These are phyloP conservation scores for Rosa persica DNA, from an alignment of 306 rosid species.

Conservation along the genomic window DNA sequence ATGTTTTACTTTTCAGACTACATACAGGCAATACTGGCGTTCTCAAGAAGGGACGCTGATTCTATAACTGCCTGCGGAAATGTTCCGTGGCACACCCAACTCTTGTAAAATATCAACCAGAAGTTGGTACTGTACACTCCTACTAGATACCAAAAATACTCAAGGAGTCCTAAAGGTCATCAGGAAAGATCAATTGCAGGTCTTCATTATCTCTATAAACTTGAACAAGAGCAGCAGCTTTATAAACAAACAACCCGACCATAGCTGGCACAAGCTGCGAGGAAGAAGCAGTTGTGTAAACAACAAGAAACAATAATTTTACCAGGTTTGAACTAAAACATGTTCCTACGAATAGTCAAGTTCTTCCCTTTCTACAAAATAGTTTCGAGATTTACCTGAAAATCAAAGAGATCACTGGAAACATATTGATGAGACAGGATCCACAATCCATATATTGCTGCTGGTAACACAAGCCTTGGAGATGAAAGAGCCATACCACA, in stretches of 20 bases:
- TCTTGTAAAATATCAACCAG: slow-evolving; percentile 1
- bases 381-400: slow-evolving; percentile 60
- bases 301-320: not conserved
- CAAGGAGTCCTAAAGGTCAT: slow-evolving; percentile 15
- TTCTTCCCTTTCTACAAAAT: not conserved
- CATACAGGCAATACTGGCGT: not conserved
- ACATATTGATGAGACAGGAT: slow-evolving; percentile 60
- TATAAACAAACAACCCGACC: slow-evolving; percentile 91
- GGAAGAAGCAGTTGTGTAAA: slow-evolving; percentile 13
- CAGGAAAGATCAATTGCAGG: slow-evolving; percentile 62
- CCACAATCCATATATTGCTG: slow-evolving; percentile 79
- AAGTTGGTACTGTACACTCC: slow-evolving; percentile 11
- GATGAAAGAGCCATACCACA: slow-evolving; percentile 79
- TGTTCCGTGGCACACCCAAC: slow-evolving; percentile 8
- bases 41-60: not conserved
- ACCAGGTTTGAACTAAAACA: not conserved
- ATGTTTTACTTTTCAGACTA: not conserved
- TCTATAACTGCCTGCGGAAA: not conserved
- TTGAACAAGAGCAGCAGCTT: slow-evolving; percentile 87
- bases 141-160: slow-evolving; percentile 2
- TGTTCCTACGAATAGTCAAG: not conserved
- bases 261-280: slow-evolving; percentile 86
- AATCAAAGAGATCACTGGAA: slow-evolving; percentile 63
- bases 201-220: slow-evolving; percentile 90
- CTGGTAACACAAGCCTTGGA: slow-evolving; percentile 92